Percentiles rank a stretch among this genome's conserved stretches.
Evolutionary conservation across 331 rosid genomes (phyloP).

Genomic region (Spiraea crenata): DNA sequence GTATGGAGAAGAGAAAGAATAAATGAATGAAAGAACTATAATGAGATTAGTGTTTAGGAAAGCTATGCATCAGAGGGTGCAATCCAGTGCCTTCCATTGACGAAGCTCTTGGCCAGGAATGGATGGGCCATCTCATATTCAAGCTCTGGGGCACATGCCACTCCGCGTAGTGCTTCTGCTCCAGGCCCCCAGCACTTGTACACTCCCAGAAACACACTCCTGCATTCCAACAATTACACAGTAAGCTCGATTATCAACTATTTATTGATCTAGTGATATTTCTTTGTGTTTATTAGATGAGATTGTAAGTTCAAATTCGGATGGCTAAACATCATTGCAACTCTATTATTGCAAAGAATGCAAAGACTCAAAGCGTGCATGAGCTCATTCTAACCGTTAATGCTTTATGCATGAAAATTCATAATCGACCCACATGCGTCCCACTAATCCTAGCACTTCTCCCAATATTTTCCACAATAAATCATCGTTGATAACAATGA

Average conservation of each 20-base stretch:
- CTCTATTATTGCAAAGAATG: too few relatives aligned
- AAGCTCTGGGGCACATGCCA: conserved; percentile 61
- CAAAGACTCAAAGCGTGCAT: too few relatives aligned
- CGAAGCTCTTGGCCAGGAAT: conserved; percentile 76
- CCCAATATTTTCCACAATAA: too few relatives aligned
- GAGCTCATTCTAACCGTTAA: too few relatives aligned
- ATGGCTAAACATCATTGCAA: too few relatives aligned
- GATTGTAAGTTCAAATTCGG: too few relatives aligned
- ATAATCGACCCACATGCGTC: too few relatives aligned
- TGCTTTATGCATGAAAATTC: too few relatives aligned
- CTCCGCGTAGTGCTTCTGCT: conserved; percentile 47
- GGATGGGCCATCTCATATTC: conserved; percentile 74
- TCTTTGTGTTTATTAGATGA: too few relatives aligned
- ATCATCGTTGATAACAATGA: background rate
- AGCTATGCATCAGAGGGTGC: conserved; percentile 67
- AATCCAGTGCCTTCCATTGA: conserved; percentile 94
- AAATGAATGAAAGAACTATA: background rate
- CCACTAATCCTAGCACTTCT: too few relatives aligned
- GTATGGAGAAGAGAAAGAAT: background rate
- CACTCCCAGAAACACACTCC: conserved; percentile 79
- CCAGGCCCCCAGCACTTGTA: conserved; percentile 94
- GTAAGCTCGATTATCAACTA: too few relatives aligned
- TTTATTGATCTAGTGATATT: too few relatives aligned
- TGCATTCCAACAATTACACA: background rate
- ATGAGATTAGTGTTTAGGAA: background rate